A percentile compares a stretch with the other conserved stretches of the same genome.
phyloP scores from a whole-genome alignment of 164 flowering plant species.

The Macadamia integrifolia region DNA sequence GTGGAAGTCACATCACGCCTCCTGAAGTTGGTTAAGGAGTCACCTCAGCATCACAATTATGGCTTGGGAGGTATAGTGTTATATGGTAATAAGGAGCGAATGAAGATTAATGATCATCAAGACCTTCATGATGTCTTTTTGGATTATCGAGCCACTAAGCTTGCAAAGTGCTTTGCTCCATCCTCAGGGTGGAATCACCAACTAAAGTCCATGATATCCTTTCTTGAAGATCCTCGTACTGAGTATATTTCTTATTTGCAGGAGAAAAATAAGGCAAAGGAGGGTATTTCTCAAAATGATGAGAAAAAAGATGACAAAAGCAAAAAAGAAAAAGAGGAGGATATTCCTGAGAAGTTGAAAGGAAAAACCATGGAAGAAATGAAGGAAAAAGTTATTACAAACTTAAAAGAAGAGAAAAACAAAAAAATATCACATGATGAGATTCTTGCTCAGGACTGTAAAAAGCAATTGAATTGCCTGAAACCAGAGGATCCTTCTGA shows the following conservation, averaged over 20 bases:
- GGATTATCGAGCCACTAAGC: slow-evolving; percentile 27
- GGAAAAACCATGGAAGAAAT: too few relatives aligned
- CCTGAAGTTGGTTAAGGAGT: slow-evolving; percentile 19
- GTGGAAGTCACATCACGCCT: slow-evolving; percentile 33
- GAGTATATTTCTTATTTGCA: slow-evolving; percentile 17
- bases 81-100: slow-evolving; percentile 41
- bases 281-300: slow-evolving; percentile 2
- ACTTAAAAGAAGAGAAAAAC: too few relatives aligned
- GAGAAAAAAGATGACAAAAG: slow-evolving; percentile 1
- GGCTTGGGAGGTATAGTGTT: slow-evolving; percentile 51
- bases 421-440: too few relatives aligned
- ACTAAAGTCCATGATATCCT: not conserved
- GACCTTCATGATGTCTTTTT: slow-evolving; percentile 39
- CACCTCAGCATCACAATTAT: slow-evolving; percentile 15
- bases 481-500: too few relatives aligned
- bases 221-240: not conserved
- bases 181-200: not conserved
- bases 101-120: slow-evolving; percentile 33
- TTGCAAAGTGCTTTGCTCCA: slow-evolving; percentile 7
- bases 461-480: too few relatives aligned
- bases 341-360: slow-evolving; percentile 7
- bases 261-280: not conserved
- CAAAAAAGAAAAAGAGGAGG: not conserved
- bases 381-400: too few relatives aligned
- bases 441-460: too few relatives aligned